A percentile compares a stretch with the other conserved stretches of the same genome.
These are phyloP conservation scores for Kwoniella sp. DNA, from an alignment of 768 basidiomycete genomes.

Conservation along the genomic window DNA sequence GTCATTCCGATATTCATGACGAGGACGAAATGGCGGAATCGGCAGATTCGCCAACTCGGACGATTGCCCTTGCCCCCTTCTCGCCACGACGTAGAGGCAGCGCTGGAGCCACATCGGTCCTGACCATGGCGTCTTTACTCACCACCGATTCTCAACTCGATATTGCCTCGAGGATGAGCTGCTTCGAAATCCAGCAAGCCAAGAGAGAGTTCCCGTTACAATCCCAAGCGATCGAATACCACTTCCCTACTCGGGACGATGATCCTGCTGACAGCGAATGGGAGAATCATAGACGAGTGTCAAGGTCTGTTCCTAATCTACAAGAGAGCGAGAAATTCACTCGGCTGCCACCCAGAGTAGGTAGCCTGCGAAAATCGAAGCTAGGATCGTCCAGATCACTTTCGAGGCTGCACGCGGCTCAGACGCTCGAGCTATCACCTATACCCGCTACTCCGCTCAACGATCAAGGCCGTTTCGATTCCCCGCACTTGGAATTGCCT, in stretches of 20 bases:
- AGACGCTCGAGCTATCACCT: not conserved
- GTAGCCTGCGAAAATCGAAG: constrained; percentile 1
- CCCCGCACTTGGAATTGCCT: not conserved
- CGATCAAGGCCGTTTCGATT: not conserved
- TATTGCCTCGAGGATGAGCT: constrained; percentile 10
- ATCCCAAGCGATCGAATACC: constrained; percentile 12
- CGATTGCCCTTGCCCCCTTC: not conserved
- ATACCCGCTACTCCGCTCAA: not conserved
- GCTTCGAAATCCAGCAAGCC: constrained; percentile 28
- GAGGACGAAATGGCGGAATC: not conserved
- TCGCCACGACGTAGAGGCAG: not conserved
- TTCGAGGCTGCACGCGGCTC: not conserved
- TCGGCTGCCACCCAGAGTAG: constrained; percentile 8
- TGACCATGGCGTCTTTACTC: constrained; percentile 13
- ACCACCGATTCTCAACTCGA: constrained; percentile 12
- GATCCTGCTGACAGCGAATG: not conserved
- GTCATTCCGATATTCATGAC: not conserved
- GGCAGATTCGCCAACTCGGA: not conserved
- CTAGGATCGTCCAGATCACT: not conserved
- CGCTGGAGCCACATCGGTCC: constrained; percentile 10
- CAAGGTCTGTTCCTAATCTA: constrained; percentile 1
- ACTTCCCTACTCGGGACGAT: constrained; percentile 5
- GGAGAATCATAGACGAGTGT: not conserved
- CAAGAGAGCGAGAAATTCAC: constrained; percentile 9
- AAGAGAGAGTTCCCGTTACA: constrained; percentile 17